phyloP scores from a whole-genome alignment of 164 flowering plant genomes.

The Brasenia schreberi region DNA sequence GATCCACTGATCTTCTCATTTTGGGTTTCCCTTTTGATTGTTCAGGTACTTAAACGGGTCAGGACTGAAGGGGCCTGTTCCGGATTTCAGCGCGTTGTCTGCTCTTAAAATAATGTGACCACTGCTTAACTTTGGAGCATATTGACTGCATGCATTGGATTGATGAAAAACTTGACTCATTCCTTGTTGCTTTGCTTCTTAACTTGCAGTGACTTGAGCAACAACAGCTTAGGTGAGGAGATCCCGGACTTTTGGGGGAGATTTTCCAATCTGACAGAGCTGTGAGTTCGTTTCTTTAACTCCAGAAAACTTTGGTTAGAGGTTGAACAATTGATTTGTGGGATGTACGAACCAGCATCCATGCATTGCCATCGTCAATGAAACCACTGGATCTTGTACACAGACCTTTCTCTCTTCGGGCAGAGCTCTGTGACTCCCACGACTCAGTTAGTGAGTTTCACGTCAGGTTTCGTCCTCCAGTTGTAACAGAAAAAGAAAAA shows the following conservation, averaged over 20 bases:
- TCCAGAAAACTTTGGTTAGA: too few species aligned
- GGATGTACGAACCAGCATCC: too few species aligned
- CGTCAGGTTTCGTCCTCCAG: too few species aligned
- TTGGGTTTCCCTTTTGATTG: neutral
- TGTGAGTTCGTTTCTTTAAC: neutral
- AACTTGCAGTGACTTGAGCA: neutral
- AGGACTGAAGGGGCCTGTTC: neutral
- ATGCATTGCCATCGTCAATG: too few species aligned
- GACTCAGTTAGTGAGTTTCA: too few species aligned
- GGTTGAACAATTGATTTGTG: too few species aligned
- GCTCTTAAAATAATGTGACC: neutral
- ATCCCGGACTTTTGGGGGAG: neutral
- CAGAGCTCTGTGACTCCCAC: too few species aligned
- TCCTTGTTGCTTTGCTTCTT: neutral
- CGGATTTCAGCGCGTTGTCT: neutral
- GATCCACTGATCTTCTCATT: too few species aligned
- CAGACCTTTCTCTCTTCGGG: too few species aligned
- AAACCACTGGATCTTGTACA: too few species aligned
- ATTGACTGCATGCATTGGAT: neutral
- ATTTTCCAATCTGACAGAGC: neutral
- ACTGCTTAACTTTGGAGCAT: neutral
- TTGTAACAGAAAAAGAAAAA: too few species aligned
- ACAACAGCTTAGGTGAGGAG: neutral
- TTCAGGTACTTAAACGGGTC: neutral
- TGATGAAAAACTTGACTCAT: neutral